phyloP scores from a whole-genome alignment of 306 rosid species.

The Oxytropis ochrocephala region DNA sequence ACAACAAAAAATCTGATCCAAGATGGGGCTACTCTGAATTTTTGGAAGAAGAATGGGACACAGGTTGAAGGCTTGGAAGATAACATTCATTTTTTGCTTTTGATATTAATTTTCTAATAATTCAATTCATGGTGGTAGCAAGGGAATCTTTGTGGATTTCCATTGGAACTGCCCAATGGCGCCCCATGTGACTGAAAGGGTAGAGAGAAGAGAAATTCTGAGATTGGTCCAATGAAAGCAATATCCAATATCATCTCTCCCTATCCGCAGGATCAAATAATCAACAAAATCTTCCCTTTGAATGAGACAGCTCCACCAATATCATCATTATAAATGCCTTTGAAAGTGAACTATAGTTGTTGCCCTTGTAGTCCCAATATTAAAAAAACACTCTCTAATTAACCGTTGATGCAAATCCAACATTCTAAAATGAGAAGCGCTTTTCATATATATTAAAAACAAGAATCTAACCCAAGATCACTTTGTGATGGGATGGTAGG shows the following conservation, averaged over 20 bases:
- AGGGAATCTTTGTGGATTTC: slow-evolving; percentile 26
- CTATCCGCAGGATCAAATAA: slow-evolving; percentile 47
- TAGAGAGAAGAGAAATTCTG: slow-evolving; percentile 6
- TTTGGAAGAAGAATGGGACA: slow-evolving; percentile 3
- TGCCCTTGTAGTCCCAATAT: no score
- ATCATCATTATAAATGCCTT: no score
- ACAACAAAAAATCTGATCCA: background rate
- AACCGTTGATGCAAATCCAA: background rate
- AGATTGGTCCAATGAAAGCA: slow-evolving; percentile 50
- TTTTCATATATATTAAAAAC: no score
- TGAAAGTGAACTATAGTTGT: no score
- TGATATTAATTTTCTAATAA: background rate
- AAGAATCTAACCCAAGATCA: no score
- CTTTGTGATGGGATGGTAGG: no score
- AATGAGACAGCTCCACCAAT: slow-evolving; percentile 45
- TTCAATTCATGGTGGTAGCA: background rate
- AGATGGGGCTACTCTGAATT: background rate
- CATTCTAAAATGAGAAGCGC: no score
- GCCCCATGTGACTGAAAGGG: slow-evolving; percentile 36
- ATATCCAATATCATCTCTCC: slow-evolving; percentile 44
- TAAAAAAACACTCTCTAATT: slow-evolving; percentile 22
- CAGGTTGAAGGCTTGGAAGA: slow-evolving; percentile 11
- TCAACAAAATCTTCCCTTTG: slow-evolving; percentile 54
- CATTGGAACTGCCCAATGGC: background rate
- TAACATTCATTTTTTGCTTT: slow-evolving; percentile 6